Percentiles rank a stretch among this genome's conserved stretches.
Conservation (phyloP, 2,329 filamentous ascomycete genomes). For the Cryphonectria carpinicola region DNA sequence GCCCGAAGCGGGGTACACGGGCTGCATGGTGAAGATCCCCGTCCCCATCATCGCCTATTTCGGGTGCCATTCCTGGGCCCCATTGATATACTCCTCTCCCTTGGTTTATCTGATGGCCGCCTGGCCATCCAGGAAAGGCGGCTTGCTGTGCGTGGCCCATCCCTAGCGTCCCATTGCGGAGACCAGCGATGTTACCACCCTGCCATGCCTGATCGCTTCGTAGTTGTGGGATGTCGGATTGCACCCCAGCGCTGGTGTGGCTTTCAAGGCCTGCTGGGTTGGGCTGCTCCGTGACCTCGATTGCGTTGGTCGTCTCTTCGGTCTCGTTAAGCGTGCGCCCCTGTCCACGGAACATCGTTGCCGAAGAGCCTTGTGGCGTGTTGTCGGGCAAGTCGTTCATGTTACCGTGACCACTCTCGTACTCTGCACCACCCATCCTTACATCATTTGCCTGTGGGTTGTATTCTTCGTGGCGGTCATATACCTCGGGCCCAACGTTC, state of each 20-base stretch:
- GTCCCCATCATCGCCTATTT: not conserved
- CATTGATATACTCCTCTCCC: not conserved
- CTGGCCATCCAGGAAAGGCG: too few species aligned
- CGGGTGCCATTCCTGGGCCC: not conserved
- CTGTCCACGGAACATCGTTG: not conserved
- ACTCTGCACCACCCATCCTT: not conserved
- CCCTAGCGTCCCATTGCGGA: not conserved
- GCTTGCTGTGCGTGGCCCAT: not conserved
- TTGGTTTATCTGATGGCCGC: too few species aligned
- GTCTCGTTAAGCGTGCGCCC: slow-evolving; percentile 14
- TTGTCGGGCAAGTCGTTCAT: not conserved
- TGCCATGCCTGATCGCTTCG: slow-evolving; percentile 2
- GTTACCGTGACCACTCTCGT: not conserved
- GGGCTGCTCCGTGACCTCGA: not conserved
- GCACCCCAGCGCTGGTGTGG: not conserved
- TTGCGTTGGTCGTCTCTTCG: not conserved
- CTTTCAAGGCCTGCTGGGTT: not conserved
- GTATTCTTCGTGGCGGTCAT: not conserved
- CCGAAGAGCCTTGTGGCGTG: too few species aligned
- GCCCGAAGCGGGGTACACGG: not conserved
- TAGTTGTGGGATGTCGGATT: not conserved
- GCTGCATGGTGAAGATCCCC: not conserved
- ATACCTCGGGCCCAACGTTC: not conserved
- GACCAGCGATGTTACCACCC: slow-evolving; percentile 1
- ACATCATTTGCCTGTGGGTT: not conserved